Evolutionary conservation across 257 asterid genomes (phyloP), one percentile per base, ranked within the genome.

Genomic region (Solanum lycopersicoides): DNA sequence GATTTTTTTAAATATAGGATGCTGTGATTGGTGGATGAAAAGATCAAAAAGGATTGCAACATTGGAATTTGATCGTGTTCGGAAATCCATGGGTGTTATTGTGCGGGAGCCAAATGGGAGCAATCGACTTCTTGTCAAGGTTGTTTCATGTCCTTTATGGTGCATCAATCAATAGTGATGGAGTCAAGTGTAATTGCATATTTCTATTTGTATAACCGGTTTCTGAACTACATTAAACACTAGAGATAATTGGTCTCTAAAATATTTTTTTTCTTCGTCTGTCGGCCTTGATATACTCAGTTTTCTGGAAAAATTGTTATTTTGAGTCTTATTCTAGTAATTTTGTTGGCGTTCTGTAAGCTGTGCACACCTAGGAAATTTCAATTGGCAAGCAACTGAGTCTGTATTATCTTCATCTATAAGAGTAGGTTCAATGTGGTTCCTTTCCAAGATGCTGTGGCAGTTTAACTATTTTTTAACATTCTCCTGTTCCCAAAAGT

Each of bases 111-210:
- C 91, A 32, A 89, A 77, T 86, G 97, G 95, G 20, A 86, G 73
- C 83, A 96, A 95, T 89, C 93, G 97, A 41, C 98, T 96, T 82
- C 98, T 95, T 89, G 99, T 96, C 89, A 96, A 96, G 97, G 99
- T 96, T 90, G 82, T 18, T 60, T 34, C 47, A 42, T 69, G 76
- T 79, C 25, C 56, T 69, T 60, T 87, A 53, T 35, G 34, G 82
- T 68, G 14, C 73, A 63, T 83, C 50, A 50, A 35, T 83, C 16
- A 50, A 82, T 82, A 5, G 30, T 32, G 53, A 30, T 11, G 20
- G 42, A 18, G 6, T 82, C 85, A 6, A 72, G 45, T 30, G 30
- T 50, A 30, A 12, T 50, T 32, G 18, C 69, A 82, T 50, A 10
- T 30, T 82, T 45, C 32, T 42, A 25, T 79, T 45, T 80, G 14